Conservation (phyloP, 192 early-diverging fungal species). For the Chytriomyces confervae region DNA sequence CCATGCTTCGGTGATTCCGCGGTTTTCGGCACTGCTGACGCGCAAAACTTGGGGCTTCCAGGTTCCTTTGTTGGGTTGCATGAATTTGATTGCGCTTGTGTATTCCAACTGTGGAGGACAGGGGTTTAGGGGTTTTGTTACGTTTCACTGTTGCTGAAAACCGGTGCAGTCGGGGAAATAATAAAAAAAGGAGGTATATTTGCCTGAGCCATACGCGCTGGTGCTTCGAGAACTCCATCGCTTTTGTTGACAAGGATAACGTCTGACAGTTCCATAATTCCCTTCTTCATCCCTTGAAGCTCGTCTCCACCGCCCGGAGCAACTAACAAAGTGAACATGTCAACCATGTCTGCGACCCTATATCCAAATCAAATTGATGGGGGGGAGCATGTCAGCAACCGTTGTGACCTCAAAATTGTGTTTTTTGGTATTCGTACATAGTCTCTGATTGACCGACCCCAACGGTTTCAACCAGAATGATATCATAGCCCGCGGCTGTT, state of each 20-base stretch:
- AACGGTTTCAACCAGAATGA: conserved; percentile 82
- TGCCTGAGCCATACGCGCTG: conserved; percentile 65
- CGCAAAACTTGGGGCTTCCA: conserved; percentile 65
- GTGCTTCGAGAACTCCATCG: conserved; percentile 69
- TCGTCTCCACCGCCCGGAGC: conserved; percentile 86
- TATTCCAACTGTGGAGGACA: conserved; percentile 59
- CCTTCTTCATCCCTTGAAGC: conserved; percentile 88
- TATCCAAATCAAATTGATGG: neutral
- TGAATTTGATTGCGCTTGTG: conserved; percentile 71
- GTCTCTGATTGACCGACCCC: conserved; percentile 88
- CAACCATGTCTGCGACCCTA: conserved; percentile 83
- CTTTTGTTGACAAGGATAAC: conserved; percentile 83
- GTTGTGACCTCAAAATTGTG: neutral
- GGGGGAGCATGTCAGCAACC: neutral
- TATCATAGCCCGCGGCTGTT: conserved; percentile 77
- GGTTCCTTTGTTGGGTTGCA: conserved; percentile 44
- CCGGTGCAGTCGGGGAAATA: neutral
- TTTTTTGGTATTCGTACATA: conserved; percentile 47
- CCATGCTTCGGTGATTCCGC: conserved; percentile 65
- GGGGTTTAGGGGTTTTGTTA: neutral
- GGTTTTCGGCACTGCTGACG: conserved; percentile 60
- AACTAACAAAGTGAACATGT: conserved; percentile 82
- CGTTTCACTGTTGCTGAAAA: neutral
- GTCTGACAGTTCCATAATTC: conserved; percentile 85
- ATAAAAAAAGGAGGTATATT: neutral